Percentiles rank a stretch among this genome's conserved stretches.
phyloP scores from a whole-genome alignment of 371 early-diverging fungal genomes.

The Nematocida homosporus region DNA sequence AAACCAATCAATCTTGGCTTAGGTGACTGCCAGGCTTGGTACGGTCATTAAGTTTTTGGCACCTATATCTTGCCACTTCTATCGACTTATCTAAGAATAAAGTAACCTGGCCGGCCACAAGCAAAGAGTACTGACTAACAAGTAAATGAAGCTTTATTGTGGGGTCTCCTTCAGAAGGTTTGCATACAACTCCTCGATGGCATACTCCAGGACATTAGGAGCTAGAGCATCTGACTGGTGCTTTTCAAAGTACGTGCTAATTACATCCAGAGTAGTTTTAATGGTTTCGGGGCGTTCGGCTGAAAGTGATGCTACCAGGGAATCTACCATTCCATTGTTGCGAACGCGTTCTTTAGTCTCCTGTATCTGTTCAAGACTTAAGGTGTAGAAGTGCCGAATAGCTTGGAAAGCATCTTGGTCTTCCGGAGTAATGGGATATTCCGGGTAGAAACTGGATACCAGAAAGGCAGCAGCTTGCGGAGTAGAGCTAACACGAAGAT shows the following conservation, averaged over 20 bases:
- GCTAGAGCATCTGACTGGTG: constrained; percentile 7
- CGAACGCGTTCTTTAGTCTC: neutral
- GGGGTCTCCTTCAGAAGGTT: neutral
- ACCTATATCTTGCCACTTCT: too few relatives aligned
- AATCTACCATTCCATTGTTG: neutral
- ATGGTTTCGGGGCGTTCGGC: neutral
- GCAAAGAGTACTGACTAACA: neutral
- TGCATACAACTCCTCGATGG: constrained; percentile 27
- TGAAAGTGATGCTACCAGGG: neutral
- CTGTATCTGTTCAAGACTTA: constrained; percentile 1
- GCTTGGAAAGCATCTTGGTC: constrained; percentile 55
- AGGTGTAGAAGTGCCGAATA: constrained; percentile 34
- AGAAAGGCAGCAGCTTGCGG: constrained; percentile 37
- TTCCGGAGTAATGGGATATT: constrained; percentile 44
- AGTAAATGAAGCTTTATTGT: too few relatives aligned
- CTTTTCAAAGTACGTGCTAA: constrained; percentile 48
- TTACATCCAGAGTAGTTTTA: constrained; percentile 40
- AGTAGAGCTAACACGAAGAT: constrained; percentile 8
- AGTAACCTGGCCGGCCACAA: neutral
- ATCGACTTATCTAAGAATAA: neutral
- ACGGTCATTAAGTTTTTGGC: too few relatives aligned
- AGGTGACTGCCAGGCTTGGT: too few relatives aligned
- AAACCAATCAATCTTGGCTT: too few relatives aligned
- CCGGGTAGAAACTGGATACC: constrained; percentile 43
- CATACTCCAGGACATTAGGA: constrained; percentile 5